phyloP scores from a whole-genome alignment of 768 basidiomycete species.

The Paxillus ammoniavirescens region DNA sequence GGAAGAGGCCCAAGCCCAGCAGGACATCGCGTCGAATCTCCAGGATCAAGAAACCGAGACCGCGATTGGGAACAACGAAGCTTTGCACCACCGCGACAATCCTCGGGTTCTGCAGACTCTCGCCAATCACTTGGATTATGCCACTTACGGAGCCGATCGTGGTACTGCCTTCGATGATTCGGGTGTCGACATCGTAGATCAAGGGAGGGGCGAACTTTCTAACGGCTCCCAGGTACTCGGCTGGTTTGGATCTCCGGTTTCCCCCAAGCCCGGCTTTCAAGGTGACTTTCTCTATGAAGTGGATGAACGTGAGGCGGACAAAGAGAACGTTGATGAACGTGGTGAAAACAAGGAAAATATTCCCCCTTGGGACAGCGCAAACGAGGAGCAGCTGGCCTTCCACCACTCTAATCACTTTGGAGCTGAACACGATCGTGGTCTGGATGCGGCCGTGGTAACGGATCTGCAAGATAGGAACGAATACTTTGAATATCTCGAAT shows the following conservation, averaged over 20 bases:
- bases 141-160: neutral
- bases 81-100: neutral
- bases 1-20: neutral
- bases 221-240: neutral
- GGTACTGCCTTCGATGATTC: slow-evolving; percentile 13
- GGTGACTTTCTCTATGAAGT: neutral
- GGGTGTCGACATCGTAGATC: slow-evolving; percentile 13
- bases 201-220: neutral
- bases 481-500: slow-evolving; percentile 22
- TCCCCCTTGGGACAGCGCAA: slow-evolving; percentile 1
- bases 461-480: slow-evolving; percentile 12
- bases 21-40: neutral
- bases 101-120: neutral
- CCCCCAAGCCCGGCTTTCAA: slow-evolving; percentile 9
- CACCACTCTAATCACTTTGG: neutral
- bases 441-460: neutral
- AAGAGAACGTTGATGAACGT: slow-evolving; percentile 10
- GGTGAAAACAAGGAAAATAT: slow-evolving; percentile 19
- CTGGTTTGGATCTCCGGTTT: slow-evolving; percentile 3
- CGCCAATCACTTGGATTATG: neutral
- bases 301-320: slow-evolving; percentile 8
- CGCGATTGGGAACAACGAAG: neutral
- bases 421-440: slow-evolving; percentile 10
- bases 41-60: neutral
- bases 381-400: neutral